Conservation (phyloP, 1,284 basidiomycete species). For the Puccinia coronata region DNA sequence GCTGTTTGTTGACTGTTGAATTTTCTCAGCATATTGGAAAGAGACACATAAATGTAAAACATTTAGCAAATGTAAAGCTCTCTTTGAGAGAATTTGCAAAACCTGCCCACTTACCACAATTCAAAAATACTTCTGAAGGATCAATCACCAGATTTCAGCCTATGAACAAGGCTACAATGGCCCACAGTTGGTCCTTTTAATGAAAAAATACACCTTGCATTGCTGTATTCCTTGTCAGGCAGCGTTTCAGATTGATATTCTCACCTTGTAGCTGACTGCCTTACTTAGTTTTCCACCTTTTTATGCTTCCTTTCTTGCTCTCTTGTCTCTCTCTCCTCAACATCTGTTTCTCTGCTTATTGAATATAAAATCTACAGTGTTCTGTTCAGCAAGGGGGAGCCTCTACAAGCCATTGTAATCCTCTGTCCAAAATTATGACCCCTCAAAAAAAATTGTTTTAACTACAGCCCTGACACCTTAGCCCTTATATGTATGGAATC, state of each 20-base stretch:
- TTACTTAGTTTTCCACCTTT: too few species aligned
- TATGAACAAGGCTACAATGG: constrained; percentile 13
- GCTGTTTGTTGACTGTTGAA: not conserved
- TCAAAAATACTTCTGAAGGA: not conserved
- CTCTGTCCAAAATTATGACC: too few species aligned
- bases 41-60: not conserved
- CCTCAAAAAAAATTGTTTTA: not conserved
- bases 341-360: too few species aligned
- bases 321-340: too few species aligned
- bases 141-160: not conserved
- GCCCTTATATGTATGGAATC: not conserved
- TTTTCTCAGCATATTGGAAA: not conserved
- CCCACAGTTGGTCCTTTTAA: not conserved
- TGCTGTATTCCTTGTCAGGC: constrained; percentile 6
- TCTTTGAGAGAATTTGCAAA: not conserved
- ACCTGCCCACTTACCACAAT: not conserved
- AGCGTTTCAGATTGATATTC: not conserved
- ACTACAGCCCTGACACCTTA: not conserved
- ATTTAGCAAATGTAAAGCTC: not conserved
- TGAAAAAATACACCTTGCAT: constrained; percentile 22
- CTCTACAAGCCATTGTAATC: too few species aligned
- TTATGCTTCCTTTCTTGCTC: not conserved
- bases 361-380: too few species aligned
- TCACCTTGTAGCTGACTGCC: not conserved
- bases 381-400: too few species aligned